Base-by-base conservation (phyloP, 1,284 basidiomycete species). In the Meripilus lineatus region DNA sequence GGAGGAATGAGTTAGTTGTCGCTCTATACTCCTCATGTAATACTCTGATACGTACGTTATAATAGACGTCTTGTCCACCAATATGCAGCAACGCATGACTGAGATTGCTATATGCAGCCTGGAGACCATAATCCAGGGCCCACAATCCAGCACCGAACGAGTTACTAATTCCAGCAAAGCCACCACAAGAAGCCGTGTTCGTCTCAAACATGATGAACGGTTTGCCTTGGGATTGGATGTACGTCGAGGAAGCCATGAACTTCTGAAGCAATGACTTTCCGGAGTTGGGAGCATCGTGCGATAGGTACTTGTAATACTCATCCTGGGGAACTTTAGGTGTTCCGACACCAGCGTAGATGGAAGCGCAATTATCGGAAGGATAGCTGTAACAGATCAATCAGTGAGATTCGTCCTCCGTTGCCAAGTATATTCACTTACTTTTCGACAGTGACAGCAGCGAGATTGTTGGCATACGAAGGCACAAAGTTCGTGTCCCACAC, bases 131-230 rank as follows among this genome's bases (percentile, higher is more conserved):
- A 54, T 86, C 84, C 23, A 82, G 44, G 0, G 67, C 77, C 89
- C 89, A 90, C 18, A 90, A 67, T 2, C 84, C 76, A 0, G 79
- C 79, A 3, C 77, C 83, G 54, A 86, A 90, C 18, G 67, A 69
- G 48, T 78, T 70, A 42, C 70, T 72, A 39, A 80, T 57, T 3
- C 77, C 77, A 10, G 68, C 56, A 53, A 79, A 77, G 17, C 77
- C 78, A 50, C 74, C 74, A 57, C 78, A 81, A 35, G 68, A 71
- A 3, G 75, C 77, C 2, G 74, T 71, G 57, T 79, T 80, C 35
- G 72, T 77, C 58, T 79, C 76, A 50, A 77, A 64, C 66, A 71
- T 64, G 33, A 85, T 48, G 43, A 85, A 64, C 2, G 74, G 72
- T 55, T 84, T 84, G 22, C 62, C 62, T n/a, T 47, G 46, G 32